Evolutionary conservation across 805 yeast genomes (phyloP), one percentile per base, ranked within the genome.

Genomic region (Komagataella populi): DNA sequence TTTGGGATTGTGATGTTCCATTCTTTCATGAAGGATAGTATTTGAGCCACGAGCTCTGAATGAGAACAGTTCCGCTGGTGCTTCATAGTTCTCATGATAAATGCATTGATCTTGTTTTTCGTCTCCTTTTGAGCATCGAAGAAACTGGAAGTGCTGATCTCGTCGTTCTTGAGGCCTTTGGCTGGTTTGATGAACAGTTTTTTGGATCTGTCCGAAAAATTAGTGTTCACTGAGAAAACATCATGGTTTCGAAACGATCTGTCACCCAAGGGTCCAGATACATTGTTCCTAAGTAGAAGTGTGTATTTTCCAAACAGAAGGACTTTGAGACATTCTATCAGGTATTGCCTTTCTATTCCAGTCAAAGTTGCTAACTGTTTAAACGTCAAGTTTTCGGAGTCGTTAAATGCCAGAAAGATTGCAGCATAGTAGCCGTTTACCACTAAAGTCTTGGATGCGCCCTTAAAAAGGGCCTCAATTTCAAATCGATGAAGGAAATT

Each of bases 341-440:
- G 23, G 18, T 18, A 22, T 20, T n/a, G 17, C 6, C 14, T 39
- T 7, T 46, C 45, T 23, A 50, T 46, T 14, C 39, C 47, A 17
- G 52, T 46, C 22, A 43, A 10, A 6, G 20, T 36, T 17, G 24
- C 8, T 43, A 50, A 23, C 30, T 50, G 23, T 12, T n/a, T 49
- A 16, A 50, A 36, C 6, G 36, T 39, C 24, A 46, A 16, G 24
- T 14, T 16, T 16, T 30, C 49, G n/a, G 16, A 39, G 16, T 46
- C 46, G 17, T 50, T 43, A 20, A 50, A 50, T 16, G 49, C 46
- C 18, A 50, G 22, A 6, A 50, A n/a, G 6, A 44, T 47, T 14
- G 45, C 45, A 3, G 52, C 52, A 16, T 50, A 49, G 49, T 46
- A 47, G 7, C 39, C 39, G 39, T 30, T 30, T 4, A 30, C 39